Percentiles rank a stretch among this genome's conserved stretches.
These are phyloP conservation scores for Kurtzmaniella natalensis DNA, from an alignment of 1,139 yeast species.

Conservation along the genomic window DNA sequence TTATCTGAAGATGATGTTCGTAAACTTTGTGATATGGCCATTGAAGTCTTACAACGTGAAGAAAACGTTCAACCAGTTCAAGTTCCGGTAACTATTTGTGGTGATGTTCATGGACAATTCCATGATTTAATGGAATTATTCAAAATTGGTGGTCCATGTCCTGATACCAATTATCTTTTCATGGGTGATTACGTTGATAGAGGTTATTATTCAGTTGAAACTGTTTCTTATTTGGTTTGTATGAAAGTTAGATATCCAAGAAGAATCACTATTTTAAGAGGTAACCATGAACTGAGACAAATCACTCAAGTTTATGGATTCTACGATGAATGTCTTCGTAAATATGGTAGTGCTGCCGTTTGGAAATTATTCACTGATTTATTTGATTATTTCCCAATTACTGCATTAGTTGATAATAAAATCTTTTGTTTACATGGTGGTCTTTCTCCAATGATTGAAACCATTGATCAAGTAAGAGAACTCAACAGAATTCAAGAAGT, in stretches of 20 bases:
- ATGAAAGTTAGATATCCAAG: constrained; percentile 84
- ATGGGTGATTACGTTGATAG: constrained; percentile 97
- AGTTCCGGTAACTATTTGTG: constrained; percentile 95
- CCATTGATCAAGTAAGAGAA: constrained; percentile 93
- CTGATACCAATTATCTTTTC: constrained; percentile 71
- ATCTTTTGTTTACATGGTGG: constrained; percentile 96
- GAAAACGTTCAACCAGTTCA: constrained; percentile 92
- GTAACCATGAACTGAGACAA: constrained; percentile 92
- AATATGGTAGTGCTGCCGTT: constrained; percentile 93
- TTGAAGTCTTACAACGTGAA: constrained; percentile 85
- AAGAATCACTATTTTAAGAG: constrained; percentile 83
- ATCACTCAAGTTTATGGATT: constrained; percentile 94
- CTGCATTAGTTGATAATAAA: constrained; percentile 92
- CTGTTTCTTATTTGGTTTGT: constrained; percentile 89
- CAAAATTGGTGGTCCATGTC: constrained; percentile 91
- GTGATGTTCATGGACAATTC: constrained; percentile 98
- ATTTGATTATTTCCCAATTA: constrained; percentile 85
- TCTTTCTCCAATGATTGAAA: constrained; percentile 93
- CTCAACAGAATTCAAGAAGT: constrained; percentile 97
- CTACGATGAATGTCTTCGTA: constrained; percentile 86
- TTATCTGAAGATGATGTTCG: constrained; percentile 79
- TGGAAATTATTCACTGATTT: constrained; percentile 98
- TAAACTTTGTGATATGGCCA: constrained; percentile 82
- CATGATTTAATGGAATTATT: constrained; percentile 90
- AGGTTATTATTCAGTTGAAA: constrained; percentile 90